Evolutionary conservation across 805 yeast species (phyloP), one percentile per base, ranked within the genome.

Genomic region (Pichia ethanolica): DNA sequence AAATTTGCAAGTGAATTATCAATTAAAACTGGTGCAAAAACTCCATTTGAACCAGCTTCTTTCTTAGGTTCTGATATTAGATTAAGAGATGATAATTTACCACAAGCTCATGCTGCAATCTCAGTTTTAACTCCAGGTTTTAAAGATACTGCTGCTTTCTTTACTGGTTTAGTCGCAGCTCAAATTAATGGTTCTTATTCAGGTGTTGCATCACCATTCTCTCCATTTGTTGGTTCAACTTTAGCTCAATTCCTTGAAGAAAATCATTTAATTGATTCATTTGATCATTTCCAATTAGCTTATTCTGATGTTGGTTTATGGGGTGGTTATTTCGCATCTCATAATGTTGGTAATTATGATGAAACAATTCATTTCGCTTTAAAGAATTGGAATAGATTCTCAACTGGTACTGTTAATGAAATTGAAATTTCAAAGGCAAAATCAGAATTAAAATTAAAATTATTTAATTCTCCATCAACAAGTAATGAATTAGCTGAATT

Each of bases 21-120:
- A 44, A 59, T 82, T 34, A 71, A 79, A 48, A 68, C 74, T 45
- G 88, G 86, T 56, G 65, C 76, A 49, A 72, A 71, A 46, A 72
- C 74, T 57, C 66, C 70, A 28, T 63, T 62, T 47, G 74, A 75
- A 57, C 72, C 79, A 48, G 78, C 86, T 53, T 66, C 80, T 49
- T 86, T 86, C 79, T 76, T 86, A 66, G 95, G 95, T 67, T 85
- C 93, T 43, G 95, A 86, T 66, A 83, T 85, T 57, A 82, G 90
- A 78, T 72, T 85, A 73, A 83, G 95, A 81, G 95, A 86, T 65
- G 95, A 86, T 70, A 86, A 89, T 60, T 66, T 83, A 63, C 88
- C 91, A 65, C 78, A 80, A 65, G 93, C 91, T 50, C 83, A 84
- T 76, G 76, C 85, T 60, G 70, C 89, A 48, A 74, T 86, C 61